Evolutionary conservation across 2,329 filamentous ascomycete genomes (phyloP).

Genomic region (Rhytidhysteron rufulum): DNA sequence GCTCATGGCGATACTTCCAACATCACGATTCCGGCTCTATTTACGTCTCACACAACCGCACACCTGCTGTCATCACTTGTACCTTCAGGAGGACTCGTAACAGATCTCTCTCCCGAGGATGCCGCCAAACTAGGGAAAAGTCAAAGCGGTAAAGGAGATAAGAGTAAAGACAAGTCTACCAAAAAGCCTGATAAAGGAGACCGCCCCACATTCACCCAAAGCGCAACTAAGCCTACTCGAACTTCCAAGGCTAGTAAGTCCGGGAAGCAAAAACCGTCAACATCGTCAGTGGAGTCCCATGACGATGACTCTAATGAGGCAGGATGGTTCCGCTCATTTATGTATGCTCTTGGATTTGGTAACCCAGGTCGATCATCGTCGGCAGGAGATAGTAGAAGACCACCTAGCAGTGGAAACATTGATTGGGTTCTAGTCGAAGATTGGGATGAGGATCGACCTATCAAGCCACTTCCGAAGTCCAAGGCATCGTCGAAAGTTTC

Average conservation of each 20-base stretch:
- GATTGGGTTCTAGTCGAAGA: conserved; percentile 70
- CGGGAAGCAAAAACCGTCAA: background rate
- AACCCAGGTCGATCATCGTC: conserved; percentile 12
- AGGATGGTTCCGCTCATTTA: conserved; percentile 46
- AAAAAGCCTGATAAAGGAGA: conserved; percentile 7
- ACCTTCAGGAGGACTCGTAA: conserved; percentile 60
- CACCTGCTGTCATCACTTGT: conserved; percentile 87
- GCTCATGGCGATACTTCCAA: conserved; percentile 95
- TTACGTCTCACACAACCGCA: conserved; percentile 91
- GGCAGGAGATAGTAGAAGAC: conserved; percentile 55
- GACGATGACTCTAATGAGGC: conserved; percentile 23
- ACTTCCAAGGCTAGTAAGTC: conserved; percentile 12
- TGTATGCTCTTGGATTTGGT: conserved; percentile 42
- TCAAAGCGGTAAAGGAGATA: conserved; percentile 21
- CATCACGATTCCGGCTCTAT: conserved; percentile 87
- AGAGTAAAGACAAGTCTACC: conserved; percentile 8
- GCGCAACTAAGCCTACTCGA: conserved; percentile 23
- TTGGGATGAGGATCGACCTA: conserved; percentile 50
- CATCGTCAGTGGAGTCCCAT: conserved; percentile 3
- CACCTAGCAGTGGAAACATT: conserved; percentile 68
- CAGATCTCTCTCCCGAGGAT: conserved; percentile 58
- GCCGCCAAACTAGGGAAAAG: conserved; percentile 29
- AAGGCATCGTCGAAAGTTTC: conserved; percentile 10
- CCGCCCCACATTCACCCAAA: conserved; percentile 23
- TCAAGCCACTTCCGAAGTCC: conserved; percentile 25